Conservation (phyloP, 495 filamentous ascomycete species). For the Lentithecium fluviatile region DNA sequence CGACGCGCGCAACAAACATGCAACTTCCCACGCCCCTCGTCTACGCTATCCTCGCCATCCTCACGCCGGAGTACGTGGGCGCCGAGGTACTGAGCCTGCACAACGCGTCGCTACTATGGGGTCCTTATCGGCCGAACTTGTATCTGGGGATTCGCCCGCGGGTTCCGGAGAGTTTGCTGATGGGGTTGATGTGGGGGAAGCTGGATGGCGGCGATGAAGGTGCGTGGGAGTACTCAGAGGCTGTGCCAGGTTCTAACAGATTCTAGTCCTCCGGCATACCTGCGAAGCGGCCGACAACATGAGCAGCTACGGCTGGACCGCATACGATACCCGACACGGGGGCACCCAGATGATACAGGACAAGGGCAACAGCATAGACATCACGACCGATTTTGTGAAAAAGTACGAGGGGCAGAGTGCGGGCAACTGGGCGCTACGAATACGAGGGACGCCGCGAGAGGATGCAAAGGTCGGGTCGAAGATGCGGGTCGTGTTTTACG, state of each 20-base stretch:
- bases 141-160: slow-evolving; percentile 26
- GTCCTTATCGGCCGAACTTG: slow-evolving; percentile 22
- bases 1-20: not conserved
- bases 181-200: slow-evolving; percentile 29
- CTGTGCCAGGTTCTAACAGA: not conserved
- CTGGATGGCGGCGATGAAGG: slow-evolving; percentile 1
- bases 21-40: slow-evolving; percentile 11
- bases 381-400: slow-evolving; percentile 92
- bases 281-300: slow-evolving; percentile 89
- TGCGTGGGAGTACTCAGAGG: not conserved
- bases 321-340: slow-evolving; percentile 84
- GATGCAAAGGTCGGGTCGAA: slow-evolving; percentile 63
- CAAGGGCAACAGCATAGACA: slow-evolving; percentile 75
- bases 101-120: slow-evolving; percentile 29
- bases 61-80: not conserved
- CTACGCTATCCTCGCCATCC: slow-evolving; percentile 1
- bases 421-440: slow-evolving; percentile 85
- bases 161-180: slow-evolving; percentile 22
- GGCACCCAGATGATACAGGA: slow-evolving; percentile 87
- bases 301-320: slow-evolving; percentile 94
- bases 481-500: slow-evolving; percentile 77
- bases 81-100: slow-evolving; percentile 2
- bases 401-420: slow-evolving; percentile 81
- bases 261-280: slow-evolving; percentile 81
- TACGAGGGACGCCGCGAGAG: slow-evolving; percentile 74